Conservation (phyloP, 78 protist genomes). For the Tieghemostelium lacteum region DNA sequence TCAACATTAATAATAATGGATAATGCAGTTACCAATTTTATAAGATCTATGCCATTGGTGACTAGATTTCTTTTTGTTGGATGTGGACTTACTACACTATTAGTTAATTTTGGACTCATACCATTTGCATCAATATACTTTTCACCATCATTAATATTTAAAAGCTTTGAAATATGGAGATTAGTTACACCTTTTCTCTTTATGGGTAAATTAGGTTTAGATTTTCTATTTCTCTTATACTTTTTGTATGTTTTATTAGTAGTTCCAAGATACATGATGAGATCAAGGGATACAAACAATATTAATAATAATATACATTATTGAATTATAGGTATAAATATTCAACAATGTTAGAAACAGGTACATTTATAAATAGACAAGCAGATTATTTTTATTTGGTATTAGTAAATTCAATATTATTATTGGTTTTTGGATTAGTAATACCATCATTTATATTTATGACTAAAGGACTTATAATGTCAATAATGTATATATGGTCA, state of each 20-base stretch:
- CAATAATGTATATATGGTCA: conserved; percentile 73
- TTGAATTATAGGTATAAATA: conserved; percentile 13
- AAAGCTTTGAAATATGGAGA: conserved; percentile 51
- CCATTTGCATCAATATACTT: not conserved
- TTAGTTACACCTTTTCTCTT: not conserved
- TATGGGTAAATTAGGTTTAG: conserved; percentile 8
- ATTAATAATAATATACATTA: not conserved
- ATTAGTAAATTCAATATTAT: conserved; percentile 1
- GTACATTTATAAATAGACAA: conserved; percentile 17
- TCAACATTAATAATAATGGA: no score
- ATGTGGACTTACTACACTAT: not conserved
- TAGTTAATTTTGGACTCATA: not conserved
- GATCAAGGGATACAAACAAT: not conserved
- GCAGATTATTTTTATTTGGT: conserved; percentile 44
- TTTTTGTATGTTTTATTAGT: conserved; percentile 18
- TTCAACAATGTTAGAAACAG: conserved; percentile 25
- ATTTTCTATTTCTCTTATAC: conserved; percentile 16
- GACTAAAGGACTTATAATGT: conserved; percentile 11
- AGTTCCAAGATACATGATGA: not conserved
- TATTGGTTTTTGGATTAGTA: not conserved
- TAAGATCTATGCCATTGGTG: conserved; percentile 27
- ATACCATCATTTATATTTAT: not conserved
- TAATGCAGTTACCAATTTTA: no score
- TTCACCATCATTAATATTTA: not conserved
- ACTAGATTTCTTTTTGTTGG: conserved; percentile 24